Evolutionary conservation across 1,139 yeast species (phyloP).

Genomic region (Scheffersomyces parashehatae): DNA sequence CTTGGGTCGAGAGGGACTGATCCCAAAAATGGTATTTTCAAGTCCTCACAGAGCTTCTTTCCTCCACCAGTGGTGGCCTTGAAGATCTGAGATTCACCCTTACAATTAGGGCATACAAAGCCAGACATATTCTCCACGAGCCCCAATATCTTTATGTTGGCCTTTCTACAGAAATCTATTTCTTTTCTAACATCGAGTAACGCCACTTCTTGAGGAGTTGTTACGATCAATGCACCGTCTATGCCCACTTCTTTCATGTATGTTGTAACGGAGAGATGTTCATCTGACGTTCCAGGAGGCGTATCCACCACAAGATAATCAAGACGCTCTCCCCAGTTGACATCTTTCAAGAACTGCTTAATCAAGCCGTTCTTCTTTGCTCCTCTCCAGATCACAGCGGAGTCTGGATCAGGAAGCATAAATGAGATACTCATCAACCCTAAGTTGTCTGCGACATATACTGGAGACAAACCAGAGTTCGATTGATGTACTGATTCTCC

Average conservation of each 20-base stretch:
- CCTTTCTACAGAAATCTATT: slow-evolving; percentile 91
- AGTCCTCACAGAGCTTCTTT: slow-evolving; percentile 73
- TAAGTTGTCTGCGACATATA: slow-evolving; percentile 89
- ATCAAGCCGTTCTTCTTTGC: slow-evolving; percentile 91
- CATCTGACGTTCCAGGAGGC: slow-evolving; percentile 99
- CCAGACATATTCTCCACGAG: slow-evolving; percentile 98
- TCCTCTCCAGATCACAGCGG: slow-evolving; percentile 97
- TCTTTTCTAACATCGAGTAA: slow-evolving; percentile 93
- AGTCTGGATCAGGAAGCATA: slow-evolving; percentile 90
- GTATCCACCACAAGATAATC: slow-evolving; percentile 93
- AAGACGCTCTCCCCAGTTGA: slow-evolving; percentile 85
- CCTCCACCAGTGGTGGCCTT: slow-evolving; percentile 98
- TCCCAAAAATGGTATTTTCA: slow-evolving; percentile 78
- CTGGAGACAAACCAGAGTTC: slow-evolving; percentile 94
- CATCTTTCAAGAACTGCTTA: slow-evolving; percentile 92
- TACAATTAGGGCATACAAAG: slow-evolving; percentile 93
- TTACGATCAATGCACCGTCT: slow-evolving; percentile 93
- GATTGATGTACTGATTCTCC: slow-evolving; percentile 88
- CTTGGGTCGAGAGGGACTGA: slow-evolving; percentile 95
- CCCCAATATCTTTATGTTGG: slow-evolving; percentile 82
- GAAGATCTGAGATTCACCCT: slow-evolving; percentile 87
- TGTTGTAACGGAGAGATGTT: slow-evolving; percentile 86
- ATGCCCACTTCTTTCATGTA: slow-evolving; percentile 88
- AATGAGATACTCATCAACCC: slow-evolving; percentile 96
- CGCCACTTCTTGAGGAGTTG: slow-evolving; percentile 98